Evolutionary conservation across 257 asterid species (phyloP).

Genomic region (Nicotiana otophora): DNA sequence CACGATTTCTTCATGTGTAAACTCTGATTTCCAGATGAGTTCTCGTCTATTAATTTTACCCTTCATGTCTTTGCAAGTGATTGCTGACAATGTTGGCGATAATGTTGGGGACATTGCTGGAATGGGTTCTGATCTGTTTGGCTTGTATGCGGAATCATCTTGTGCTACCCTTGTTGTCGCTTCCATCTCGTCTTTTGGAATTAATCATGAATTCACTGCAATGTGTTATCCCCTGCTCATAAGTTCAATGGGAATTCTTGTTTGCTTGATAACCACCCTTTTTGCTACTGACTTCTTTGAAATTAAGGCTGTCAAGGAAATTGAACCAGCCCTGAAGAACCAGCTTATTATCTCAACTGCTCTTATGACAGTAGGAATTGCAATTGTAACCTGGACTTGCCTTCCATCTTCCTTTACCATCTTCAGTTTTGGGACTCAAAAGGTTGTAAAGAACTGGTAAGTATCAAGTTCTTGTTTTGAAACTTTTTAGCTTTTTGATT

Average conservation of each 20-base stretch:
- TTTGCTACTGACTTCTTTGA: not conserved
- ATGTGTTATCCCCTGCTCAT: conserved; percentile 78
- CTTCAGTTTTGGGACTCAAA: conserved; percentile 70
- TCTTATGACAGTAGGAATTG: conserved; percentile 75
- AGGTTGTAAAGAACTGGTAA: conserved; percentile 56
- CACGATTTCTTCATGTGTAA: not conserved
- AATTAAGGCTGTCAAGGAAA: no score
- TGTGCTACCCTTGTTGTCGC: conserved; percentile 6
- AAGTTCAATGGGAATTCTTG: conserved; percentile 82
- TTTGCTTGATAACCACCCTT: conserved; percentile 78
- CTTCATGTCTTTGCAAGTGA: conserved; percentile 48
- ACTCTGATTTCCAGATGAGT: not conserved
- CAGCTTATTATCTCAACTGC: conserved; percentile 78
- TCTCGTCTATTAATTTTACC: not conserved
- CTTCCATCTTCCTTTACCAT: conserved; percentile 74
- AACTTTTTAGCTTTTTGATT: not conserved
- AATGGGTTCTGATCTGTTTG: conserved; percentile 10
- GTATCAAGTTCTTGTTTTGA: conserved; percentile 11
- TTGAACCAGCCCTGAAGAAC: conserved; percentile 42
- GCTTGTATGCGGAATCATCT: not conserved
- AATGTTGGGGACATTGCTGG: conserved; percentile 99
- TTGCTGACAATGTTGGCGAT: conserved; percentile 93
- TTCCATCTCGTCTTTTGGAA: conserved; percentile 8
- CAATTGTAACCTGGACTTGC: conserved; percentile 68
- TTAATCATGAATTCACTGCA: conserved; percentile 72